Conservation (phyloP, 345 rosid species). For the Brassica rapa region DNA sequence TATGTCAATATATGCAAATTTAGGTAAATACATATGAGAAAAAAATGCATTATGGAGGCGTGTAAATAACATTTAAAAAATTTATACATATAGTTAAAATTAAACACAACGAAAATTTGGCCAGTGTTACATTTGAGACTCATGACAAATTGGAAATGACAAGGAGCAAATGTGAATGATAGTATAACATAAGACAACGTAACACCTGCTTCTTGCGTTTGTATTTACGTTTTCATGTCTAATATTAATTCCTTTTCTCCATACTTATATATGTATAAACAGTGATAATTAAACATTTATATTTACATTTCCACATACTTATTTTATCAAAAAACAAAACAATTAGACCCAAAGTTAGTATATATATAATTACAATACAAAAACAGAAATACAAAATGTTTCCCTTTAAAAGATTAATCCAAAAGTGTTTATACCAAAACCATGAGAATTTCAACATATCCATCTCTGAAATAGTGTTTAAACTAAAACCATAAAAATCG, state of each 20-base stretch:
- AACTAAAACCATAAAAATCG: too few relatives aligned
- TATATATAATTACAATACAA: not conserved
- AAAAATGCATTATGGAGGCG: not conserved
- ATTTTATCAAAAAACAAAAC: not conserved
- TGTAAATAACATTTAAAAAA: not conserved
- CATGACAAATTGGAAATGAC: not conserved
- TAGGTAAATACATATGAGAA: not conserved
- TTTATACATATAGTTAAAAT: not conserved
- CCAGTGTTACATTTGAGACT: not conserved
- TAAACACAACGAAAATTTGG: not conserved
- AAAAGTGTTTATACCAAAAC: not conserved
- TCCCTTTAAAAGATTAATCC: not conserved
- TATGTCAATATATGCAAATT: not conserved
- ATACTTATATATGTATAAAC: slow-evolving; percentile 9
- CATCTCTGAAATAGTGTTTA: not conserved
- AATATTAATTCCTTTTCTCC: not conserved
- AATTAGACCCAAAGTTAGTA: not conserved
- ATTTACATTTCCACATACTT: not conserved
- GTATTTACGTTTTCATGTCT: not conserved
- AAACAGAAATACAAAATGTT: not conserved
- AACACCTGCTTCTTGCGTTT: not conserved
- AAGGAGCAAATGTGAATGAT: not conserved
- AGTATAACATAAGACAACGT: not conserved
- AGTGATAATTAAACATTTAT: not conserved
- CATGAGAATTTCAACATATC: not conserved